Base-by-base conservation (phyloP, 768 basidiomycete species). In the Agaricus blazei region DNA sequence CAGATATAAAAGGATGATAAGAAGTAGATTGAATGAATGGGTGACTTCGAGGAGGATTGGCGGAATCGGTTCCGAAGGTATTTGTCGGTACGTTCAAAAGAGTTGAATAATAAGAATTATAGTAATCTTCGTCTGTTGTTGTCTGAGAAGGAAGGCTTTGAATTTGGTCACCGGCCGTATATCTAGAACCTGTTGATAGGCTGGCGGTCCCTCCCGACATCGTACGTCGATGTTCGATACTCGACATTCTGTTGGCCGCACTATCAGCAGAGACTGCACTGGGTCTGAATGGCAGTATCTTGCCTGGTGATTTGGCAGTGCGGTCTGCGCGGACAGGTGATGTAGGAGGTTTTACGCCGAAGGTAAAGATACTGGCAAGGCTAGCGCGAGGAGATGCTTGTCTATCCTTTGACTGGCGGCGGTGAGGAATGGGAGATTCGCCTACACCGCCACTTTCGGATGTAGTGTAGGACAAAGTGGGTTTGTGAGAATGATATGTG, bases 381-480 rank as follows among this genome's bases (percentile, higher is more conserved):
- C 84, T 85, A n/a, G 70, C 68, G 7, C 83, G 74, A 63, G 75
- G 76, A 50, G 59, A 58, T 6, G 60, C 51, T 41, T 52, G 59
- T 29, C 54, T 41, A 44, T 69, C 65, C 60, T 66, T 65, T 46
- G 66, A 48, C 58, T 65, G 64, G 54, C 66, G 71, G 5, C 58
- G 64, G 34, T 59, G 72, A 9, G 70, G 80, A 47, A 68, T 68
- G 3, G 88, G 89, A 0, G 84, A 80, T 58, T 86, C 84, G 28
- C 87, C 87, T 23, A 90, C 77, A 26, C 83, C 87, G 29, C 83
- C 85, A 36, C 72, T 65, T 60, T 79, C 77, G 4, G 78, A 65
- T 56, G 72, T 74, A 61, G 76, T 68, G 60, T 75, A 78, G 0
- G 77, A 72, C 8, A 75, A 69, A 5, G 70, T 62, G 12, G 71